Conservation (phyloP, 108 stramenopile species). For the Fistulifera pelliculosa region DNA sequence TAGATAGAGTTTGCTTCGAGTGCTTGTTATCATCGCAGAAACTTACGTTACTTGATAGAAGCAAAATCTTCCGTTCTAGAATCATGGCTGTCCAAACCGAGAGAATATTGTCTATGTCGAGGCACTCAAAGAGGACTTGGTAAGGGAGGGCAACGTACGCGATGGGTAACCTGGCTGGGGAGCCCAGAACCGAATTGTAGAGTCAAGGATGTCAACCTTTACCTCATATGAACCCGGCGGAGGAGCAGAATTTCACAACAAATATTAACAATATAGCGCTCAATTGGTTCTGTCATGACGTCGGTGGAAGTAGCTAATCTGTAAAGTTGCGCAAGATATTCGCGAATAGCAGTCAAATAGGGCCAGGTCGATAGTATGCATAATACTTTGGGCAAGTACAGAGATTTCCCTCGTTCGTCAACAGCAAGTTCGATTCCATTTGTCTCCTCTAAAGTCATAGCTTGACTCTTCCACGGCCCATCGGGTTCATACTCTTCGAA, state of each 20-base stretch:
- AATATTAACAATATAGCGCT: constrained; percentile 92
- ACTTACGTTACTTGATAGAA: constrained; percentile 33
- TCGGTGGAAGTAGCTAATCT: constrained; percentile 80
- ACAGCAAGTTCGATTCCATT: constrained; percentile 44
- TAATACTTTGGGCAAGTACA: constrained; percentile 85
- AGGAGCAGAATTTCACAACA: constrained; percentile 94
- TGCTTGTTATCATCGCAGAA: no score
- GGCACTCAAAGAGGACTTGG: constrained; percentile 83
- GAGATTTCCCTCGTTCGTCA: constrained; percentile 9
- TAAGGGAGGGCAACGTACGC: constrained; percentile 91
- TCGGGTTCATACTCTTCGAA: constrained; percentile 63
- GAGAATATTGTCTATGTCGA: constrained; percentile 77
- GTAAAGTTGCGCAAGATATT: constrained; percentile 88
- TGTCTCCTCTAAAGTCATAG: constrained; percentile 8
- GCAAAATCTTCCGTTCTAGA: constrained; percentile 80
- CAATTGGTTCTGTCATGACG: constrained; percentile 86
- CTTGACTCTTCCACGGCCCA: background rate
- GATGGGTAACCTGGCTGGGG: constrained; percentile 94
- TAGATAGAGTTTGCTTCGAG: no score
- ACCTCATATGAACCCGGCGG: constrained; percentile 91
- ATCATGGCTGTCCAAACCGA: constrained; percentile 71
- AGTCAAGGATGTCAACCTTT: constrained; percentile 59
- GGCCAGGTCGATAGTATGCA: constrained; percentile 93
- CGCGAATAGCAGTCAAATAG: constrained; percentile 84
- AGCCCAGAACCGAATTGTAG: constrained; percentile 80